Conservation (phyloP, 2,329 filamentous ascomycete genomes). For the Calycina marina region DNA sequence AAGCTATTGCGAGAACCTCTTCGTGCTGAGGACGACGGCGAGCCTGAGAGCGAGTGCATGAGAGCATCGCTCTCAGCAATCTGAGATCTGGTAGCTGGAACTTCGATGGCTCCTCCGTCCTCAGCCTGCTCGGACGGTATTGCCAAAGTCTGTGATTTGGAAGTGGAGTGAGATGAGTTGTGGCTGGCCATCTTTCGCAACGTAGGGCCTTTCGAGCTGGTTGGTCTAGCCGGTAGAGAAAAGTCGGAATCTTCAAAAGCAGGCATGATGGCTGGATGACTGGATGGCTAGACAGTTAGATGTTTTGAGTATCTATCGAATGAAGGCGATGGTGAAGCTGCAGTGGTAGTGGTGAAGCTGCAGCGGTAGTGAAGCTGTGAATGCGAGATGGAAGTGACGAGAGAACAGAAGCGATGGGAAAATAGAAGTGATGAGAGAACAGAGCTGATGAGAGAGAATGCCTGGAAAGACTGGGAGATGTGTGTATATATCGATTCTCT, state of each 20-base stretch:
- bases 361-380: not conserved
- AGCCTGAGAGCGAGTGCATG: conserved; percentile 59
- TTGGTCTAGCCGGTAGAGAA: conserved; percentile 18
- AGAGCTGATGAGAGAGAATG: not conserved
- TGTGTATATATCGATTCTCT: conserved; percentile 19
- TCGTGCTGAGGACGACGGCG: conserved; percentile 52
- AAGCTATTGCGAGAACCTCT: conserved; percentile 63
- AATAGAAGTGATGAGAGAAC: not conserved
- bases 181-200: conserved; percentile 14
- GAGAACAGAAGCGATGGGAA: not conserved
- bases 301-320: too few species aligned
- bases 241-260: conserved; percentile 43
- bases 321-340: not conserved
- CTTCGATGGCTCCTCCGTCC: conserved; percentile 38
- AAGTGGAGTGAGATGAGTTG: conserved; percentile 6
- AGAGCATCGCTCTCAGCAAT: conserved; percentile 53
- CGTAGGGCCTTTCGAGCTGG: conserved; percentile 7
- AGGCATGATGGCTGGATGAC: conserved; percentile 41
- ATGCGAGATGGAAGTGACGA: conserved; percentile 2
- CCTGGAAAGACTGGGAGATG: too few species aligned
- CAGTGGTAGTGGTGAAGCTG: not conserved
- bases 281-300: too few species aligned
- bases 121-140: conserved; percentile 1
- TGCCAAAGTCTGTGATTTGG: conserved; percentile 4
- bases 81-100: conserved; percentile 53